These are phyloP conservation scores for Cordyceps cateniannulata DNA, from an alignment of 2,329 filamentous ascomycete genomes.

Conservation along the genomic window DNA sequence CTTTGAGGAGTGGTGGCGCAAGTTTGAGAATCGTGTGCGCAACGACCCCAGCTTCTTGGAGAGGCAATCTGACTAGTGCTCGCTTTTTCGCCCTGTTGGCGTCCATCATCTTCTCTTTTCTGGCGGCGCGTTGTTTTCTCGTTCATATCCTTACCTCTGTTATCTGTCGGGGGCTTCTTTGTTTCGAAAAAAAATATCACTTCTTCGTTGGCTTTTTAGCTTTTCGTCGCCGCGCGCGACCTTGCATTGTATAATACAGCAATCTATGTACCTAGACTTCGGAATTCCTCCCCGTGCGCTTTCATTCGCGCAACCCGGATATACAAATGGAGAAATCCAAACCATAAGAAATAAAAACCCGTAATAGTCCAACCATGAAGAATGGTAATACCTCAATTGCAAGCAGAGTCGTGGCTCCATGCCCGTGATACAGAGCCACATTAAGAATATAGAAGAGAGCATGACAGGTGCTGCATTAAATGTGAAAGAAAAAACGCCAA, in stretches of 20 bases:
- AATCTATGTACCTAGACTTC: not conserved
- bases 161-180: not conserved
- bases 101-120: not conserved
- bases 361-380: not conserved
- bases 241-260: conserved; percentile 5
- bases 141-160: not conserved
- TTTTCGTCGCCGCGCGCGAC: not conserved
- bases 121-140: not conserved
- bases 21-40: conserved; percentile 84
- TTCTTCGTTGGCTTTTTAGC: not conserved
- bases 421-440: not conserved
- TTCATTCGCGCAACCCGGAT: not conserved
- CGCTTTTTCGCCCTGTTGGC: too few species aligned
- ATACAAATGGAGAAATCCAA: conserved; percentile 7
- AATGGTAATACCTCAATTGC: not conserved
- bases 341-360: not conserved
- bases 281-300: not conserved
- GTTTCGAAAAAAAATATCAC: too few species aligned
- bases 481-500: not conserved
- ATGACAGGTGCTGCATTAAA: not conserved
- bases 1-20: conserved; percentile 96
- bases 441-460: not conserved
- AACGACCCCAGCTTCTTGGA: conserved; percentile 86
- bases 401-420: not conserved
- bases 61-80: conserved; percentile 34